Conservation (phyloP, 202 grass and related monocot species). For the Dendrocalamus latiflorus region DNA sequence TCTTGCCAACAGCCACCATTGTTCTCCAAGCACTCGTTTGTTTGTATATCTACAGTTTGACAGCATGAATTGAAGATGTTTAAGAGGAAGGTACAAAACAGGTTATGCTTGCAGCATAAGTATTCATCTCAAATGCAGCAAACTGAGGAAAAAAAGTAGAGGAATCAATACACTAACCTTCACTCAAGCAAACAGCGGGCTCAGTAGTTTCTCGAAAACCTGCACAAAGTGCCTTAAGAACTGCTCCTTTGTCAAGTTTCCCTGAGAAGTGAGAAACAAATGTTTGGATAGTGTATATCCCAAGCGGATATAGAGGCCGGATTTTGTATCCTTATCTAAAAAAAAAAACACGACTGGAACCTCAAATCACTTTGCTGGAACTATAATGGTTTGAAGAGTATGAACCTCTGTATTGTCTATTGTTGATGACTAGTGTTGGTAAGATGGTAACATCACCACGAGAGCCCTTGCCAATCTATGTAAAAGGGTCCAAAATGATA, state of each 20-base stretch:
- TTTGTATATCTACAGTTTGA: conserved; percentile 66
- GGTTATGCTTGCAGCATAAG: background rate
- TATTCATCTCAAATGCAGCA: background rate
- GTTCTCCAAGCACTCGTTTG: conserved; percentile 92
- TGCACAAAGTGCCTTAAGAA: conserved; percentile 94
- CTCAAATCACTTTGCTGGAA: background rate
- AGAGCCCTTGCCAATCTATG: conserved; percentile 85
- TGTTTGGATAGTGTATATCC: too few species aligned
- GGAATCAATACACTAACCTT: conserved; percentile 42
- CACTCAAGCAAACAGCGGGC: conserved; percentile 76
- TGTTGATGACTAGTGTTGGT: conserved; percentile 95
- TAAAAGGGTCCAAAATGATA: conserved; percentile 16
- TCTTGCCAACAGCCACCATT: conserved; percentile 95
- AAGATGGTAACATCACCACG: conserved; percentile 94
- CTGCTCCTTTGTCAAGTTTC: conserved; percentile 80
- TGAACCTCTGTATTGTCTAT: conserved; percentile 91
- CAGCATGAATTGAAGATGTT: background rate
- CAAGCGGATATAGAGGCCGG: too few species aligned
- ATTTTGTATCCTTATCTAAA: too few species aligned
- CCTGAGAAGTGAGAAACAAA: conserved; percentile 53
- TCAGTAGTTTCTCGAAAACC: conserved; percentile 84
- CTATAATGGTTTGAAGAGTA: conserved; percentile 10
- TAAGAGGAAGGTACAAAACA: background rate
- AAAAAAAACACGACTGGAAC: conserved; percentile 11
- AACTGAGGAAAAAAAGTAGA: conserved; percentile 2